Evolutionary conservation across 371 early-diverging fungal genomes (phyloP).

Genomic region (Mitosporidium daphniae): DNA sequence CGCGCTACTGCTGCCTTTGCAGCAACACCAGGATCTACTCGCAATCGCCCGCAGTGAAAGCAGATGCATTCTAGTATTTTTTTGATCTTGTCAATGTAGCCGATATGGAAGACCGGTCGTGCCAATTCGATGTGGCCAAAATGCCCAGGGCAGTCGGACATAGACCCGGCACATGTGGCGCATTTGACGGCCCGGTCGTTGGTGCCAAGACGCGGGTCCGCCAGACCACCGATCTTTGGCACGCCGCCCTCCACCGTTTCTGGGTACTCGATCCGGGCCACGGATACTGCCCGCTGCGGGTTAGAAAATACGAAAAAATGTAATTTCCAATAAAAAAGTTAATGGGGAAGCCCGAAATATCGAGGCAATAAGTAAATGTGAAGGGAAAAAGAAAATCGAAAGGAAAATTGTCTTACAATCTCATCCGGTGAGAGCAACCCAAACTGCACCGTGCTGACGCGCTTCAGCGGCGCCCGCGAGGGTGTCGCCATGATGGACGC

Average conservation of each 20-base stretch:
- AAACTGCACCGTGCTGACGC: constrained; percentile 62
- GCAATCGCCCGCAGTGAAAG: constrained; percentile 80
- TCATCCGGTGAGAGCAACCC: constrained; percentile 75
- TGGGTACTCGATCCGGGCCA: constrained; percentile 66
- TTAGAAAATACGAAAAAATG: constrained; percentile 3
- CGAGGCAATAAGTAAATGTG: background rate
- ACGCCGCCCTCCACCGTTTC: constrained; percentile 71
- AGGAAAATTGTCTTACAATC: constrained; percentile 18
- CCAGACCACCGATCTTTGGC: constrained; percentile 52
- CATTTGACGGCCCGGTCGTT: constrained; percentile 92
- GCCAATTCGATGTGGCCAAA: constrained; percentile 94
- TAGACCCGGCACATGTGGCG: constrained; percentile 73
- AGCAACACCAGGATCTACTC: constrained; percentile 38
- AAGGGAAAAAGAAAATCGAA: background rate
- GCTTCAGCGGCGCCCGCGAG: too few relatives aligned
- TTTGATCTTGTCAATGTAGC: constrained; percentile 25
- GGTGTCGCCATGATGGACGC: too few relatives aligned
- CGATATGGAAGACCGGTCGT: constrained; percentile 78
- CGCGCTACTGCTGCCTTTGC: too few relatives aligned
- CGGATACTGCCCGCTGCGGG: constrained; percentile 62
- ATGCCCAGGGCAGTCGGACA: constrained; percentile 89
- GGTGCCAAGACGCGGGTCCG: constrained; percentile 94
- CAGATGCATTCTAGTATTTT: constrained; percentile 96
- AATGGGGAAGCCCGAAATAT: background rate
- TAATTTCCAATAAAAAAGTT: constrained; percentile 3